Percentiles rank a stretch among this genome's conserved stretches.
These are phyloP conservation scores for Daldinia bambusicola DNA, from an alignment of 495 filamentous ascomycete species.

Conservation along the genomic window DNA sequence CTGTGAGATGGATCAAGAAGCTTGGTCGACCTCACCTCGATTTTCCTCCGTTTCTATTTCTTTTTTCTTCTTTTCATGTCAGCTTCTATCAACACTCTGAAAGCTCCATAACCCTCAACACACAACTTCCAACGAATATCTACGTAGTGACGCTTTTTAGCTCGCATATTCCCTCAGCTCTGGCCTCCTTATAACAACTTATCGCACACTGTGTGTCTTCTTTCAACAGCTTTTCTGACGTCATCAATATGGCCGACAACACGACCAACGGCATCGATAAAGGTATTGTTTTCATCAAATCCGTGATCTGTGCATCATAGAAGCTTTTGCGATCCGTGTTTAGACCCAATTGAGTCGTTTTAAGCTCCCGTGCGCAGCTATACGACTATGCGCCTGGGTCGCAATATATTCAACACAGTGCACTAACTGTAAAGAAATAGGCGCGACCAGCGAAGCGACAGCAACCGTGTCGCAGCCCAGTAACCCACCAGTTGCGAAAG, in stretches of 20 bases:
- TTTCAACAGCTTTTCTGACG: conserved; percentile 48
- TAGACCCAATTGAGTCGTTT: conserved; percentile 35
- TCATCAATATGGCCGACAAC: conserved; percentile 56
- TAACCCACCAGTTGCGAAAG: conserved; percentile 34
- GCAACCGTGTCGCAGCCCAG: conserved; percentile 31
- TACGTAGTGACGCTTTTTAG: conserved; percentile 9
- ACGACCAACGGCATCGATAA: conserved; percentile 54
- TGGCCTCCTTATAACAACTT: neutral
- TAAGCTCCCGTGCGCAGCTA: conserved; percentile 14
- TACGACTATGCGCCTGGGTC: conserved; percentile 34
- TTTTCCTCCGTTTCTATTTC: conserved; percentile 37
- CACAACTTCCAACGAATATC: conserved; percentile 19
- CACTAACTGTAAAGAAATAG: conserved; percentile 43
- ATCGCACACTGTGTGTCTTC: conserved; percentile 28
- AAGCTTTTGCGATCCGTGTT: conserved; percentile 27
- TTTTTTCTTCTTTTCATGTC: conserved; percentile 32
- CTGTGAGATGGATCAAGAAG: conserved; percentile 45
- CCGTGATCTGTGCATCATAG: conserved; percentile 6
- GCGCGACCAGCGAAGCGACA: conserved; percentile 36
- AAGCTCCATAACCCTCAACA: conserved; percentile 19
- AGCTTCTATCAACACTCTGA: conserved; percentile 23
- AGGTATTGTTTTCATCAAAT: conserved; percentile 46
- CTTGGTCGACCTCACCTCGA: conserved; percentile 49
- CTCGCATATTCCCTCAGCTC: conserved; percentile 6
- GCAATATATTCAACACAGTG: conserved; percentile 40